Base-by-base conservation (phyloP, 176 grass and related monocot species). In the Alopecurus myosuroides region DNA sequence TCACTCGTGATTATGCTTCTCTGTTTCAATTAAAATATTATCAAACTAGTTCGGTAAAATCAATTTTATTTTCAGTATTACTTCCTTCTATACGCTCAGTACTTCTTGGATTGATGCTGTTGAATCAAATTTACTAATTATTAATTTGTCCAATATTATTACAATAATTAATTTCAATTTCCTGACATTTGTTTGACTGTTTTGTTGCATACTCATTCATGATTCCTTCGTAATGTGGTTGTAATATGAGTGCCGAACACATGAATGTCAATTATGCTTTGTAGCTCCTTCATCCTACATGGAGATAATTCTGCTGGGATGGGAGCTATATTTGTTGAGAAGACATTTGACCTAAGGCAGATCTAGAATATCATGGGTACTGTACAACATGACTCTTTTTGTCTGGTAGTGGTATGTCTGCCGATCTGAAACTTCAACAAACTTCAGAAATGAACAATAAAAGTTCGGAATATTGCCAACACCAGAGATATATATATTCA, bases 301-400 rank as follows among this genome's bases (percentile, higher is more conserved):
- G 25, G 14, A 53, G 56, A 84, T 1, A 56, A 15, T 84, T 64
- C 26, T 80, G 28, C 4, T 13, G 56, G 55, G 70, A 74, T 20
- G 56, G 63, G 66, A 77, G 52, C 34, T 64, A 77, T 33, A 31
- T 76, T 82, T 74, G 45, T 69, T 18, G 84, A 90, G 56, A 83
- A 83, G 88, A 90, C 84, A 83, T 78, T 64, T 86, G 46, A 86
- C 64, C 79, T 86, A 82, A 78, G 84, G 35, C 36, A 78, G 46
- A 84, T 88, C 67, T 74, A 52, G 76, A 79, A 60, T 84, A 73
- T 88, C 53, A 63, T 62, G 64, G 80, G 51, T 55, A 71, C 83
- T 70, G 71, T 85, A 51, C 12, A 51, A 70, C 4, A 23, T 19
- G 30, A 33, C 49, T 60, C 52, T 67, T 78, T 83, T n/a, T n/a